Base-by-base conservation (phyloP, 805 yeast species). In the Torulaspora delbrueckii region DNA sequence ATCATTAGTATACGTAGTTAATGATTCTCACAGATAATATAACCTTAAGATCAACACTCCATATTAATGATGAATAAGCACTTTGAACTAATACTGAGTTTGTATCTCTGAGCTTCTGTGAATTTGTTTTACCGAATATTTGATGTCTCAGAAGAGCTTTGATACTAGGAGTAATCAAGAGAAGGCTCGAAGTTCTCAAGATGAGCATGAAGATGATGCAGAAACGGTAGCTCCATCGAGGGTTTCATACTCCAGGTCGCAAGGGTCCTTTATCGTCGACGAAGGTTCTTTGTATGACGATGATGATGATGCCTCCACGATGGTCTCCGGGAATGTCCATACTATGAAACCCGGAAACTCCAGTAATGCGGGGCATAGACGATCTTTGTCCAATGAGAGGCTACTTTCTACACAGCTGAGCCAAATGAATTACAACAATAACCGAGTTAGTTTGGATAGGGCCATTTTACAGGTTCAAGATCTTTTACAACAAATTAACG, bases 391-490 rank as follows among this genome's bases (percentile, higher is more conserved):
- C 1, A 56, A 56, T 37, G 58, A 55, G 31, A 41, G 46, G n/a
- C 25, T 56, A 43, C 45, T 59, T 9, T 58, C 59, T 6, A 52
- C 63, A 4, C 67, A 88, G 42, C 62, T 84, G 26, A 79, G 81
- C 47, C 96, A 90, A 59, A 67, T 84, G 46, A 84, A 79, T 50
- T 91, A 85, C 62, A 87, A 87, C 59, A 81, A 82, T 55, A 82
- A 82, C 67, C 76, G 84, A 45, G 69, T 79, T 0, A 74, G 83
- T 0, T 69, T 90, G 45, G 83, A 79, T 47, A 70, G 85, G 42
- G 73, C 82, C 1, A 81, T 85, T 46, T 68, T 73, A 48, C 71
- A 75, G 25, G 75, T 82, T 1, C 67, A 74, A 10, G 76, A 73
- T 31, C 57, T 83, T 23, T 58, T 85, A 40, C 58, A 64, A 16